These are phyloP conservation scores for Rosellinia necatrix DNA, from an alignment of 2,329 filamentous ascomycete genomes.

Conservation along the genomic window DNA sequence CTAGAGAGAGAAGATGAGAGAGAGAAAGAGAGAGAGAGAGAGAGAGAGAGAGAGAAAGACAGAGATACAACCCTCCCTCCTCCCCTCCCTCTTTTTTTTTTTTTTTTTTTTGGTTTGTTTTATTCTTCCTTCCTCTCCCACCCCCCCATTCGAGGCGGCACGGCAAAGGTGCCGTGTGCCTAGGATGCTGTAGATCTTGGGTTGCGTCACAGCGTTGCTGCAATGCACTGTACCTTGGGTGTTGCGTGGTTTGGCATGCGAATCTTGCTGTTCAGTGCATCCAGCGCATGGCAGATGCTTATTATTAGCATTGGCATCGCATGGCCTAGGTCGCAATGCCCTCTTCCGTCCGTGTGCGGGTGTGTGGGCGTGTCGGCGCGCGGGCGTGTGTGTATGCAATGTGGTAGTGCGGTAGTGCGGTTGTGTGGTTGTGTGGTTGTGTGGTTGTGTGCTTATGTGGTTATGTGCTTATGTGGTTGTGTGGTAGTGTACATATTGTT, in stretches of 20 bases:
- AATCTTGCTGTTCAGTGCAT: slow-evolving; percentile 15
- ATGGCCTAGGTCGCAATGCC: not conserved
- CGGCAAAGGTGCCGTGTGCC: slow-evolving; percentile 19
- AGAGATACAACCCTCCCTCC: too few species aligned
- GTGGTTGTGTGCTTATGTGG: not conserved
- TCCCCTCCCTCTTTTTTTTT: too few species aligned
- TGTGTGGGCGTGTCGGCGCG: too few species aligned
- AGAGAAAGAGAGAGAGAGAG: too few species aligned
- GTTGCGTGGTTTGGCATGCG: slow-evolving; percentile 19
- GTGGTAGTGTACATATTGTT: not conserved
- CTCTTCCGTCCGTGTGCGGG: not conserved
- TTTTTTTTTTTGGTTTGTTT: too few species aligned
- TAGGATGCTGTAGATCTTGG: slow-evolving; percentile 18
- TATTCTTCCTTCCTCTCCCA: too few species aligned
- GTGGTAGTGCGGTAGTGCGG: not conserved
- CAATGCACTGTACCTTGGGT: not conserved
- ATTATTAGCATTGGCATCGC: slow-evolving; percentile 19
- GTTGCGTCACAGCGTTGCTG: slow-evolving; percentile 6
- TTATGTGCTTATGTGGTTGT: not conserved
- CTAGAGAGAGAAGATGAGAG: too few species aligned
- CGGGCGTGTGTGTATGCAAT: not conserved
- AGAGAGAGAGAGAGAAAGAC: too few species aligned
- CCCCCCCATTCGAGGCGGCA: slow-evolving; percentile 8
- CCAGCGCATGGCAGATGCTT: slow-evolving; percentile 17
- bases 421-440: not conserved